Conservation (phyloP, 2,329 filamentous ascomycete species). For the Diaporthe sp. region DNA sequence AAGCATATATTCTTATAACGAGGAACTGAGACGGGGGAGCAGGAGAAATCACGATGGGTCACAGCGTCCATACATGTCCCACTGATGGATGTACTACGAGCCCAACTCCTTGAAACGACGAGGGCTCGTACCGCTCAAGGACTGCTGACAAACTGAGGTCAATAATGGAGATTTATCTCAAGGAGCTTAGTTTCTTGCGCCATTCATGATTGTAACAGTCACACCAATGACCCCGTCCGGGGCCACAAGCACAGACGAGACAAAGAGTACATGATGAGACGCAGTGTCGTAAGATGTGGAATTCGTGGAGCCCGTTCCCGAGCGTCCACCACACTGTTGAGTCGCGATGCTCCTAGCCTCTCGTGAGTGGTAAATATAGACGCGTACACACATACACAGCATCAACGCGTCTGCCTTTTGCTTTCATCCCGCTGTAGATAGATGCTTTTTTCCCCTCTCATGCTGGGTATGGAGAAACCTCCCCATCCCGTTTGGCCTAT, state of each 20-base stretch:
- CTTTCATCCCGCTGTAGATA: not conserved
- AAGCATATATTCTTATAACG: not conserved
- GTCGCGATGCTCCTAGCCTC: constrained; percentile 35
- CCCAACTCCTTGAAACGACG: too few species aligned
- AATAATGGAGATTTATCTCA: not conserved
- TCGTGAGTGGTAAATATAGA: constrained; percentile 14
- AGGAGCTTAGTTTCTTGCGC: not conserved
- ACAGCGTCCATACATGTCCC: not conserved
- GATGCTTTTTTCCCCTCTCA: constrained; percentile 14
- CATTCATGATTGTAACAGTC: too few species aligned
- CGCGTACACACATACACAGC: constrained; percentile 11
- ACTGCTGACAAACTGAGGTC: too few species aligned
- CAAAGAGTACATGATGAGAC: not conserved
- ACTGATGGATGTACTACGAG: too few species aligned
- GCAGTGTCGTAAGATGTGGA: not conserved
- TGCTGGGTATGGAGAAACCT: not conserved
- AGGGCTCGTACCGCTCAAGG: too few species aligned
- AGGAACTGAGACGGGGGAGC: not conserved
- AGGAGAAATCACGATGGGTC: not conserved
- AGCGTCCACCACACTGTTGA: constrained; percentile 20
- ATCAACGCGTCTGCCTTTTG: constrained; percentile 3
- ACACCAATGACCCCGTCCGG: too few species aligned
- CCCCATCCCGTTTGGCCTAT: not conserved
- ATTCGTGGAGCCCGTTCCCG: constrained; percentile 10
- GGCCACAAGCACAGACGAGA: not conserved